These are phyloP conservation scores for Volvox reticuliferus DNA, from an alignment of 139 green algal species.

Conservation along the genomic window DNA sequence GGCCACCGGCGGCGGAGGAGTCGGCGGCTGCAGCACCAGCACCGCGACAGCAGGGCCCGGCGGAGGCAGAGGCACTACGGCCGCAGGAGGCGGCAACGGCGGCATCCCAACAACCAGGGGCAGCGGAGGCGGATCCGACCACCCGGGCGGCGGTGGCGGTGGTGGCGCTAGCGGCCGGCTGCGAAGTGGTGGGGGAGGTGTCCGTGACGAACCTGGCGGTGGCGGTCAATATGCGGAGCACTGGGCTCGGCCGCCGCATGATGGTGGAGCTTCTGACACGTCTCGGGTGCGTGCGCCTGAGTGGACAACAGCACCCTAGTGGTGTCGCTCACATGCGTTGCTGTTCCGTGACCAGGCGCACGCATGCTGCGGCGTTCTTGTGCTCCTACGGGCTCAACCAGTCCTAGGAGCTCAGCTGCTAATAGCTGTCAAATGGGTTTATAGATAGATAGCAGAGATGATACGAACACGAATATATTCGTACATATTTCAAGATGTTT, in stretches of 20 bases:
- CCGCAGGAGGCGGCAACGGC: neutral
- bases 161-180: slow-evolving; percentile 34
- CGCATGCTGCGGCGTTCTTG: too few species aligned
- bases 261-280: neutral
- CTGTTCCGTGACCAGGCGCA: too few species aligned
- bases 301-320: neutral
- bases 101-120: too few species aligned
- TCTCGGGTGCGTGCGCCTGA: slow-evolving; percentile 16
- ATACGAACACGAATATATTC: too few species aligned
- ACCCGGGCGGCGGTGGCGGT: neutral
- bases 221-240: neutral
- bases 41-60: neutral
- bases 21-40: neutral
- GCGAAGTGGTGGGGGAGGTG: slow-evolving; percentile 48
- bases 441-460: too few species aligned
- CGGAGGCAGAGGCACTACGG: neutral
- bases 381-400: too few species aligned
- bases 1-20: neutral
- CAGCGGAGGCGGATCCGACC: neutral
- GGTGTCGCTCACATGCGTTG: neutral
- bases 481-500: too few species aligned
- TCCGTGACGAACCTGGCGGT: slow-evolving; percentile 32
- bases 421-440: neutral
- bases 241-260: neutral
- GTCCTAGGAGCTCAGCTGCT: neutral